phyloP scores from a whole-genome alignment of 139 green algal species.

The Gonium pectorale region DNA sequence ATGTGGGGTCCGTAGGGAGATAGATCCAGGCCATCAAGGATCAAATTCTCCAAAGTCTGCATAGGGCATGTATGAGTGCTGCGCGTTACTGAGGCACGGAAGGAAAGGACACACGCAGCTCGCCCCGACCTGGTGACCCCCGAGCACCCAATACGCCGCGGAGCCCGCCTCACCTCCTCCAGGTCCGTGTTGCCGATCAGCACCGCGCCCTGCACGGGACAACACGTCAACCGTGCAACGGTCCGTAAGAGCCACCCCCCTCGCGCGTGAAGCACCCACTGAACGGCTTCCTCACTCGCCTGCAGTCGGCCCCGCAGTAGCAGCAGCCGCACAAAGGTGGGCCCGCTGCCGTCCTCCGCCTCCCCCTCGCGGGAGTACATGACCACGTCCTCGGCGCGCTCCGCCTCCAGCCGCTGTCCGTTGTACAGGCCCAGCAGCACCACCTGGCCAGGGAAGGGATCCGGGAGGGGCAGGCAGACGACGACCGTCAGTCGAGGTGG shows the following conservation, averaged over 20 bases:
- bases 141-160: neutral
- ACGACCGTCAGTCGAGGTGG: no score
- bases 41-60: constrained; percentile 86
- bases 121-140: neutral
- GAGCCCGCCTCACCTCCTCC: constrained; percentile 75
- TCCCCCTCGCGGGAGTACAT: constrained; percentile 69
- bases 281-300: neutral
- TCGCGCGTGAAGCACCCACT: no score
- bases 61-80: no score
- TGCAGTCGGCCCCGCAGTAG: constrained; percentile 80
- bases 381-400: constrained; percentile 68
- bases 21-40: constrained; percentile 87
- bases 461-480: no score
- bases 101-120: no score
- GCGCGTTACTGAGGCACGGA: no score
- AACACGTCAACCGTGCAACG: neutral
- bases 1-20: constrained; percentile 70
- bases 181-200: constrained; percentile 89
- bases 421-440: constrained; percentile 93
- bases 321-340: constrained; percentile 86
- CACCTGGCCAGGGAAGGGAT: no score
- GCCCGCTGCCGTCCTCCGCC: constrained; percentile 13
- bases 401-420: constrained; percentile 79
- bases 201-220: constrained; percentile 63
- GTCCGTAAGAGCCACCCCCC: no score